These are phyloP conservation scores for Chaetomium tenue DNA, from an alignment of 495 filamentous ascomycete genomes.

Conservation along the genomic window DNA sequence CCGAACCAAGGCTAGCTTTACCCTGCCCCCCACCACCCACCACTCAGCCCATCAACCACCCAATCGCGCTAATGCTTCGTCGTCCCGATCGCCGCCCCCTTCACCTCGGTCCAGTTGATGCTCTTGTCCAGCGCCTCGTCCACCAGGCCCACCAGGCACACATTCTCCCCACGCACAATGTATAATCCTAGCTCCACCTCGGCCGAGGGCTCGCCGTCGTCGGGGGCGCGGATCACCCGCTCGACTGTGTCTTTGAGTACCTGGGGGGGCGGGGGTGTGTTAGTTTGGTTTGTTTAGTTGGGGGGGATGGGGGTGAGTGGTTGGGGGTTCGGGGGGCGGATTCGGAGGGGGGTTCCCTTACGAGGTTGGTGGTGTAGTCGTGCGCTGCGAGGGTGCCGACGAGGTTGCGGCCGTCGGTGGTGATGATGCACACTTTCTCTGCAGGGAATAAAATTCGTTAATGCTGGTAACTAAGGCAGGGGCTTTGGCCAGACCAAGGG, in stretches of 20 bases:
- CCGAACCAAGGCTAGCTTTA: not conserved
- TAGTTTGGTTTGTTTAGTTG: not conserved
- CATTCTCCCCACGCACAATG: constrained; percentile 89
- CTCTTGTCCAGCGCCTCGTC: constrained; percentile 82
- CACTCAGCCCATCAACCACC: too few relatives aligned
- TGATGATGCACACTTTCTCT: constrained; percentile 92
- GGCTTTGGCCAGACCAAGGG: not conserved
- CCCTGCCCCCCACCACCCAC: not conserved
- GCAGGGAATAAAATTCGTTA: constrained; percentile 1
- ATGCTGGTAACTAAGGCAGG: not conserved
- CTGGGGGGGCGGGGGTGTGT: constrained; percentile 28
- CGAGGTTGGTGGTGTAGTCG: constrained; percentile 91
- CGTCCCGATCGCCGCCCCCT: constrained; percentile 75
- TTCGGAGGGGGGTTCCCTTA: constrained; percentile 30
- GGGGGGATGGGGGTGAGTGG: too few relatives aligned
- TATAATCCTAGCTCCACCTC: constrained; percentile 86
- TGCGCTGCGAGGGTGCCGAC: constrained; percentile 80
- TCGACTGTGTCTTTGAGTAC: constrained; percentile 81
- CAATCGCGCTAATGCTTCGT: constrained; percentile 60
- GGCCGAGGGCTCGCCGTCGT: constrained; percentile 76
- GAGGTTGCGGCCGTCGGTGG: constrained; percentile 86
- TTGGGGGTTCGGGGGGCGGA: too few relatives aligned
- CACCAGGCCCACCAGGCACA: constrained; percentile 84
- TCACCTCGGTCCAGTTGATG: constrained; percentile 89
- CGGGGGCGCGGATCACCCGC: constrained; percentile 78